Evolutionary conservation across 208 protist genomes (phyloP).

Genomic region (Balamuthia mandrillaris): DNA sequence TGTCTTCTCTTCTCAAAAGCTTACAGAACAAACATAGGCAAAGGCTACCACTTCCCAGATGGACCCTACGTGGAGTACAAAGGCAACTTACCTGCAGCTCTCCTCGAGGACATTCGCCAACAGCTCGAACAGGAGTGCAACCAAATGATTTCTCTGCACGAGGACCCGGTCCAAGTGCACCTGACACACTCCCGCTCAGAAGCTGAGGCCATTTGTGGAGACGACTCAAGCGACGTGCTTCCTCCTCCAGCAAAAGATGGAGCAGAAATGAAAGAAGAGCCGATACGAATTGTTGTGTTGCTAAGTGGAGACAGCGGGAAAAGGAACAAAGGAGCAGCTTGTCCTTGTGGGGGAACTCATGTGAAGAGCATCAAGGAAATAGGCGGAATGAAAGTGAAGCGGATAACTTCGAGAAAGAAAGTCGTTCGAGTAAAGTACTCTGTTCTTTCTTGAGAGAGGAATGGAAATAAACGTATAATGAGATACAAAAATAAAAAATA

Average conservation of each 20-base stretch:
- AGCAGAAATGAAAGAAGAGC: not conserved
- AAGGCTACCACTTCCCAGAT: constrained; percentile 4
- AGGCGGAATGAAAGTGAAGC: not conserved
- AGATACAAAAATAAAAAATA: not conserved
- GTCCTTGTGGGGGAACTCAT: constrained; percentile 4
- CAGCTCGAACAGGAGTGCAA: constrained; percentile 17
- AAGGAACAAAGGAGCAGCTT: not conserved
- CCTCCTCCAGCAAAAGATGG: too few relatives aligned
- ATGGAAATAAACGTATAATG: not conserved
- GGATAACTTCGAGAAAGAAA: constrained; percentile 3
- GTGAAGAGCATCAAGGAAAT: not conserved
- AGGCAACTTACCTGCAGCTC: not conserved
- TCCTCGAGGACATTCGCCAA: not conserved
- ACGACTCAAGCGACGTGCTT: too few relatives aligned
- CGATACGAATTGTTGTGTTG: not conserved
- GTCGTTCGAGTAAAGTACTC: not conserved
- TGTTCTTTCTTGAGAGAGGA: not conserved
- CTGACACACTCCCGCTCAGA: not conserved
- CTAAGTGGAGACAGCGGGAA: not conserved
- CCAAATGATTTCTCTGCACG: not conserved
- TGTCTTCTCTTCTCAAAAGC: not conserved
- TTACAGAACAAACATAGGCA: not conserved
- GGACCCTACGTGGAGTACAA: constrained; percentile 13
- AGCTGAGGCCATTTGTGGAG: not conserved
- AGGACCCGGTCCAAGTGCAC: not conserved